A percentile compares a stretch with the other conserved stretches of the same genome.
Evolutionary conservation across 805 yeast species (phyloP).

Genomic region (Metschnikowia aberdeeniae): DNA sequence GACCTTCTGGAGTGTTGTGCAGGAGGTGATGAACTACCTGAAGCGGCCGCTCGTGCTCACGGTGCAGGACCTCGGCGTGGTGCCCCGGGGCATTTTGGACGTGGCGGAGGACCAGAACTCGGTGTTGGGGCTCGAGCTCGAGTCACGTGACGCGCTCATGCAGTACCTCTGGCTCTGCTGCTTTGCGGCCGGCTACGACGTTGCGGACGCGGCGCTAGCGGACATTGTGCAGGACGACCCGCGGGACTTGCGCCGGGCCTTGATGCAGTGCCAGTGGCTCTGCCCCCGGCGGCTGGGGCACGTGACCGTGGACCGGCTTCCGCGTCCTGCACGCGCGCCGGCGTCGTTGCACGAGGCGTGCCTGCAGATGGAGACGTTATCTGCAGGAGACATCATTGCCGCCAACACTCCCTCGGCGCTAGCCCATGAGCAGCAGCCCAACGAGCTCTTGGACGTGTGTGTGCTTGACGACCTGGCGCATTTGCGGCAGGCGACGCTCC

Average conservation of each 20-base stretch:
- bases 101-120: conserved; percentile 42
- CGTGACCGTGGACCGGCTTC: not conserved
- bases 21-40: conserved; percentile 54
- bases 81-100: conserved; percentile 49
- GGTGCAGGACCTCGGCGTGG: conserved; percentile 45
- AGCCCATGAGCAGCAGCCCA: conserved; percentile 24
- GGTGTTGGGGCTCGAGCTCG: conserved; percentile 26
- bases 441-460: conserved; percentile 34
- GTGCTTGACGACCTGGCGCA: conserved; percentile 29
- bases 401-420: conserved; percentile 24
- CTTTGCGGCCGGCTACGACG: conserved; percentile 29
- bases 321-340: not conserved
- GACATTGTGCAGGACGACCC: conserved; percentile 12
- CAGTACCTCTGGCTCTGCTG: conserved; percentile 42
- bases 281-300: conserved; percentile 18
- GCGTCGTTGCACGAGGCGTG: not conserved
- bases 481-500: conserved; percentile 26
- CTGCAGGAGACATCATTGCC: conserved; percentile 28
- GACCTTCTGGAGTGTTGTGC: conserved; percentile 74
- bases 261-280: conserved; percentile 43
- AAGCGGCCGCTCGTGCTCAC: conserved; percentile 70
- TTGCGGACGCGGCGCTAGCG: conserved; percentile 27
- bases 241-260: conserved; percentile 44
- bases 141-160: conserved; percentile 14
- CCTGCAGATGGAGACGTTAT: conserved; percentile 20